These are phyloP conservation scores for Collybia mongolica DNA, from an alignment of 768 basidiomycete species.

Conservation along the genomic window DNA sequence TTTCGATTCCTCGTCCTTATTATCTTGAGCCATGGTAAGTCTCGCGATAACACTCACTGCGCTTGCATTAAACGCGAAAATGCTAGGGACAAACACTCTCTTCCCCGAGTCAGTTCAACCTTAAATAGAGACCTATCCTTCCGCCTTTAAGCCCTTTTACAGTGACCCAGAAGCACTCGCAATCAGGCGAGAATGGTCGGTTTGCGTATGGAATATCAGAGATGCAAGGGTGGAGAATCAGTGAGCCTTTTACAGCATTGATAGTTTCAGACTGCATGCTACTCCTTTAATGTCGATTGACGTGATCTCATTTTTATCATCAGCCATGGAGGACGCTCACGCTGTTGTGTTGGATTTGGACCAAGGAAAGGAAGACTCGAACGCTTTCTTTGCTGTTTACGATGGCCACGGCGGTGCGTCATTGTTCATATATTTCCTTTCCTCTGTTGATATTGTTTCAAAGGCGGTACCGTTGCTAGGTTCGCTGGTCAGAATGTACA, in stretches of 20 bases:
- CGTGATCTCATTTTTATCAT: conserved; percentile 4
- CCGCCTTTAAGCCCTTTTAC: conserved; percentile 14
- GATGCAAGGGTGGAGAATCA: conserved; percentile 99
- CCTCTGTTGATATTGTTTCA: conserved; percentile 9
- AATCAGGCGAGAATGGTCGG: conserved; percentile 66
- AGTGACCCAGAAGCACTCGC: conserved; percentile 85
- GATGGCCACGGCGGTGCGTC: conserved; percentile 94
- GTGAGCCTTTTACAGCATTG: conserved; percentile 53
- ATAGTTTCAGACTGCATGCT: background rate
- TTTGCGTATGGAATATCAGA: conserved; percentile 81
- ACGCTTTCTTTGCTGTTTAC: conserved; percentile 94
- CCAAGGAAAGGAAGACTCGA: conserved; percentile 42
- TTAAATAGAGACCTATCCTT: conserved; percentile 4
- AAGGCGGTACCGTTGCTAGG: conserved; percentile 82
- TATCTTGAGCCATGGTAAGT: conserved; percentile 29
- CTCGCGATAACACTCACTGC: conserved; percentile 6
- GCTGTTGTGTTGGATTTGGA: conserved; percentile 71
- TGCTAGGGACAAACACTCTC: conserved; percentile 84
- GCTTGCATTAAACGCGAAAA: conserved; percentile 5
- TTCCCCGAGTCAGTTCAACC: conserved; percentile 57
- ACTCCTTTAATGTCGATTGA: background rate
- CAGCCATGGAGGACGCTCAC: conserved; percentile 99
- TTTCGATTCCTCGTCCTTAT: conserved; percentile 4
- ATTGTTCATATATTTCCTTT: conserved; percentile 1
- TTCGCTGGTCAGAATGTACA: conserved; percentile 87